Percentiles rank a stretch among this genome's conserved stretches.
phyloP scores from a whole-genome alignment of 2,329 filamentous ascomycete species.

The Emergomyces pasteurianus region DNA sequence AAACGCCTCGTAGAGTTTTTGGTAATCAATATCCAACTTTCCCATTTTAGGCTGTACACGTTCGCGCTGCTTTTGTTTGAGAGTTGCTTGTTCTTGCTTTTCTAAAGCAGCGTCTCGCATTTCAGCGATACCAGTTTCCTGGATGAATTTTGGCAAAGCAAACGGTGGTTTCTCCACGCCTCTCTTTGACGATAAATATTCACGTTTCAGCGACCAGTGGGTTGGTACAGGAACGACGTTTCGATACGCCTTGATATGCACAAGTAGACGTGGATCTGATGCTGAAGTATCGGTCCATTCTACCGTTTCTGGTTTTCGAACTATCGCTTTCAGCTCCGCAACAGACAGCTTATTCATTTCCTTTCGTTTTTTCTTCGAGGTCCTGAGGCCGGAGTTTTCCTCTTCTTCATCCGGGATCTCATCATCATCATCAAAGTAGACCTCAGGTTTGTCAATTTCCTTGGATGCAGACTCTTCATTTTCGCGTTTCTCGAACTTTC shows the following conservation, averaged over 20 bases:
- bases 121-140: slow-evolving; percentile 92
- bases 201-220: slow-evolving; percentile 93
- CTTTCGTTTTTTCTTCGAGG: slow-evolving; percentile 94
- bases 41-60: slow-evolving; percentile 92
- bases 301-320: slow-evolving; percentile 82
- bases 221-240: slow-evolving; percentile 90
- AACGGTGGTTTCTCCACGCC: slow-evolving; percentile 95
- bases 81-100: slow-evolving; percentile 80
- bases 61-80: slow-evolving; percentile 94
- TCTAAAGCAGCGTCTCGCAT: slow-evolving; percentile 96
- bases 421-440: slow-evolving; percentile 72
- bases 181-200: slow-evolving; percentile 92
- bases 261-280: slow-evolving; percentile 73
- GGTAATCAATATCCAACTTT: slow-evolving; percentile 95
- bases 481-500: slow-evolving; percentile 58
- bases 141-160: slow-evolving; percentile 86
- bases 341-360: slow-evolving; percentile 84
- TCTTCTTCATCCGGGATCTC: slow-evolving; percentile 70
- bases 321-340: slow-evolving; percentile 86
- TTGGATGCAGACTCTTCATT: slow-evolving; percentile 53
- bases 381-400: slow-evolving; percentile 48
- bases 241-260: slow-evolving; percentile 87
- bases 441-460: slow-evolving; percentile 67
- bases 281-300: slow-evolving; percentile 96
- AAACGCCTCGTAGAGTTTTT: slow-evolving; percentile 96